Evolutionary conservation across 2,329 filamentous ascomycete genomes (phyloP).

Genomic region (Zymoseptoria pseudotritici): DNA sequence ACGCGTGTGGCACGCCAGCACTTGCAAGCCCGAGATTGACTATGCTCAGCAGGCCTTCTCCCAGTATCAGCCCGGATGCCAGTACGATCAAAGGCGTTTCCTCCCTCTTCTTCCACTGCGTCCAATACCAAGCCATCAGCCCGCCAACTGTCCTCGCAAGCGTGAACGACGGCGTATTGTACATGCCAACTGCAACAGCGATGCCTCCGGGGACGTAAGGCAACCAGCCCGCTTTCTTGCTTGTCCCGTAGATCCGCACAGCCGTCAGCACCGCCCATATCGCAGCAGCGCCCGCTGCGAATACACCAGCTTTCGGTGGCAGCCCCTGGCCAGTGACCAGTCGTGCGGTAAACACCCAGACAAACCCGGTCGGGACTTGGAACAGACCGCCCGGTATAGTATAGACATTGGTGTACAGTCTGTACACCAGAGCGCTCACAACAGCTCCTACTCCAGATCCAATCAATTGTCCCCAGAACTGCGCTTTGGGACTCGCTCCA

Average conservation of each 20-base stretch:
- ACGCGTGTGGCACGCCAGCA: constrained; percentile 63
- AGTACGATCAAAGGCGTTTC: constrained; percentile 83
- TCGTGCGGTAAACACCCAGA: constrained; percentile 95
- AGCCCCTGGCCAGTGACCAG: constrained; percentile 86
- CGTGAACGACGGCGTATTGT: constrained; percentile 94
- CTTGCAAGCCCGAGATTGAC: constrained; percentile 79
- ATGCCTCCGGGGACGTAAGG: constrained; percentile 82
- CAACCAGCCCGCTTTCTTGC: constrained; percentile 52
- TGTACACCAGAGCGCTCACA: constrained; percentile 79
- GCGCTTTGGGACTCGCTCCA: constrained; percentile 83
- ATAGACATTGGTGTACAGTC: constrained; percentile 84
- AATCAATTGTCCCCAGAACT: constrained; percentile 95
- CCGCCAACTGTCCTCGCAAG: constrained; percentile 80
- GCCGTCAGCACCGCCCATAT: constrained; percentile 68
- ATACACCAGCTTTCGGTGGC: constrained; percentile 74
- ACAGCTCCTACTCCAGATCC: constrained; percentile 80
- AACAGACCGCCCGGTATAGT: constrained; percentile 82
- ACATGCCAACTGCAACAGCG: constrained; percentile 95
- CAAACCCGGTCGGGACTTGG: constrained; percentile 87
- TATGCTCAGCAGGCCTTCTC: constrained; percentile 87
- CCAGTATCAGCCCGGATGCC: constrained; percentile 81
- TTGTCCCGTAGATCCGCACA: constrained; percentile 53
- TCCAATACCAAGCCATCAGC: constrained; percentile 70
- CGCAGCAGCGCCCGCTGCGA: constrained; percentile 64
- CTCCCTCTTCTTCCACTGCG: constrained; percentile 42